These are phyloP conservation scores for Conoideocrella luteorostrata DNA, from an alignment of 2,329 filamentous ascomycete genomes.

Conservation along the genomic window DNA sequence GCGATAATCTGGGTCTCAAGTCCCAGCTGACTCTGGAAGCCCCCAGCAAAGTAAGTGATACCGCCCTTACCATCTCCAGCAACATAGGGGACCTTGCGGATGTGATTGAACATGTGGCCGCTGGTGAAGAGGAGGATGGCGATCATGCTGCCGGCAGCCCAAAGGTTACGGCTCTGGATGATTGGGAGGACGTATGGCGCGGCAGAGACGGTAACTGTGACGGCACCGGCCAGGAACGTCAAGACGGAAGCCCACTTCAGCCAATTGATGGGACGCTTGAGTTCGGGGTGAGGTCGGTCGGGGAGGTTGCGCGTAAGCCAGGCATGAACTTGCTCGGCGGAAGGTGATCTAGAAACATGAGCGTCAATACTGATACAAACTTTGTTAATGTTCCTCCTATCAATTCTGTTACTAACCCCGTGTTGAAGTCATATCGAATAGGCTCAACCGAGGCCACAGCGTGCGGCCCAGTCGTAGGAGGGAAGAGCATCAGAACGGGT, in stretches of 20 bases:
- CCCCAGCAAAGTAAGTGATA: constrained; percentile 81
- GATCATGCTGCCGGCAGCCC: constrained; percentile 86
- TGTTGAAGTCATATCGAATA: constrained; percentile 76
- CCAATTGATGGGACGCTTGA: constrained; percentile 85
- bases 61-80: constrained; percentile 77
- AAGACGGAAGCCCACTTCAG: constrained; percentile 62
- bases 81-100: constrained; percentile 91
- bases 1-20: constrained; percentile 94
- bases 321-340: constrained; percentile 68
- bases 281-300: constrained; percentile 67
- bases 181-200: constrained; percentile 76
- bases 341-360: constrained; percentile 56
- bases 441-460: constrained; percentile 65
- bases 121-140: constrained; percentile 87
- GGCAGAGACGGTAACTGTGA: constrained; percentile 64
- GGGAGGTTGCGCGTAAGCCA: constrained; percentile 78
- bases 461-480: constrained; percentile 73
- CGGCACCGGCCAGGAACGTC: constrained; percentile 61
- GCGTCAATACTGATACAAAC: no score
- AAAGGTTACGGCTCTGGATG: constrained; percentile 84
- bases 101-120: constrained; percentile 99
- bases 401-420: constrained; percentile 53
- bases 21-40: constrained; percentile 90
- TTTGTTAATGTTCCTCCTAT: no score
- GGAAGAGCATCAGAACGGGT: constrained; percentile 82